A percentile compares a stretch with the other conserved stretches of the same genome.
Conservation (phyloP, 805 yeast species). For the Candida maris region DNA sequence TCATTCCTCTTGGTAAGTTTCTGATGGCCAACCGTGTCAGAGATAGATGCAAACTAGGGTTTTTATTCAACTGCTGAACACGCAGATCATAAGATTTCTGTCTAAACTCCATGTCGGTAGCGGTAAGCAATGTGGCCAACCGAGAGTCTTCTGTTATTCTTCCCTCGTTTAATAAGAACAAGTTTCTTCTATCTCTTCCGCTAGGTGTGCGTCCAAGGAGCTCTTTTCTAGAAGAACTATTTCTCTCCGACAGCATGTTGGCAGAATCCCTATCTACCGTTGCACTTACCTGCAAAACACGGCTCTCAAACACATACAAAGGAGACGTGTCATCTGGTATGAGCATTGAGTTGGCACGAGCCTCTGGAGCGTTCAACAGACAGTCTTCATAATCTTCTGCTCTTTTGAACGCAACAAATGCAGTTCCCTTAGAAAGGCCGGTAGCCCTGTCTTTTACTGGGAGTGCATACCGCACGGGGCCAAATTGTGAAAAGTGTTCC, state of each 20-base stretch:
- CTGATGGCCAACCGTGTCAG: conserved; percentile 92
- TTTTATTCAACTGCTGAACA: conserved; percentile 84
- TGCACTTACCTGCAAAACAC: conserved; percentile 77
- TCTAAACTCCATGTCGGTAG: conserved; percentile 78
- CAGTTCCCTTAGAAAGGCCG: conserved; percentile 89
- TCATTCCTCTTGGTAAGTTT: conserved; percentile 91
- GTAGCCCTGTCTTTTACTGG: conserved; percentile 87
- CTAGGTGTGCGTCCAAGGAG: conserved; percentile 75
- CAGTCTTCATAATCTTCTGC: conserved; percentile 65
- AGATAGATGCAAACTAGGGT: conserved; percentile 89
- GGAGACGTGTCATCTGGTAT: conserved; percentile 92
- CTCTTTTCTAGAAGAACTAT: conserved; percentile 69
- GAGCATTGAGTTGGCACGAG: conserved; percentile 56
- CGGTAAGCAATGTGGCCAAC: conserved; percentile 63
- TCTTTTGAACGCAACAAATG: conserved; percentile 80
- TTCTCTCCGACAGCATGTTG: conserved; percentile 62
- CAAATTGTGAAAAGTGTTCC: conserved; percentile 80
- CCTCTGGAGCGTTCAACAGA: conserved; percentile 72
- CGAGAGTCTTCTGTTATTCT: conserved; percentile 78
- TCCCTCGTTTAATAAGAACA: conserved; percentile 90
- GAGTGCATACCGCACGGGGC: conserved; percentile 85
- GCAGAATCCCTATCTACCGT: conserved; percentile 90
- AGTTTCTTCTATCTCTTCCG: conserved; percentile 77
- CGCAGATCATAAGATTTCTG: conserved; percentile 83
- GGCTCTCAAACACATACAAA: conserved; percentile 85